phyloP scores from a whole-genome alignment of 345 rosid species.

The Nasturtium officinale region DNA sequence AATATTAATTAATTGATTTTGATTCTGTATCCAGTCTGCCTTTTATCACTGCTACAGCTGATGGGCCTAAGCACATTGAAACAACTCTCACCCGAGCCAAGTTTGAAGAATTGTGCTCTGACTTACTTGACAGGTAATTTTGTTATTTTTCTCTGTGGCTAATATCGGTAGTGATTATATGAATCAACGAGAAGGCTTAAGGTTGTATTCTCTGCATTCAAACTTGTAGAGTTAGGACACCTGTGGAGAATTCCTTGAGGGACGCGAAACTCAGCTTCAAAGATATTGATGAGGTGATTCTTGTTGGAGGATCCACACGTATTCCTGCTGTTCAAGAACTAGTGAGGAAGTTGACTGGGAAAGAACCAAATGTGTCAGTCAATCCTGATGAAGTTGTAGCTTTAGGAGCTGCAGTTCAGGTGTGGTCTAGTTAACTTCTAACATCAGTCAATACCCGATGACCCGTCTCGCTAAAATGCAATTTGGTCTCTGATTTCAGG shows the following conservation, averaged over 20 bases:
- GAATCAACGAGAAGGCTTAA: neutral
- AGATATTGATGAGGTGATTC: conserved; percentile 92
- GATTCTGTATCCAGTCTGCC: conserved; percentile 64
- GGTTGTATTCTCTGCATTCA: neutral
- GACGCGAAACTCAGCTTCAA: conserved; percentile 88
- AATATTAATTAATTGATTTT: neutral
- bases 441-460: neutral
- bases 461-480: neutral
- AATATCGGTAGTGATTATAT: neutral
- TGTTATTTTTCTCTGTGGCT: neutral
- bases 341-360: conserved; percentile 86
- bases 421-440: conserved; percentile 26
- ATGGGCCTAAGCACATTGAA: conserved; percentile 98
- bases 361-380: conserved; percentile 93
- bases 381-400: conserved; percentile 99
- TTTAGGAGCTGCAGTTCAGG: conserved; percentile 99
- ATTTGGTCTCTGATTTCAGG: conserved; percentile 46
- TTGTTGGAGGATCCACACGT: conserved; percentile 98
- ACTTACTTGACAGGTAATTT: conserved; percentile 81
- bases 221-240: conserved; percentile 67
- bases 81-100: conserved; percentile 88
- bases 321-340: conserved; percentile 97
- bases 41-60: conserved; percentile 96
- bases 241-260: conserved; percentile 80
- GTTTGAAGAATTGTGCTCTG: conserved; percentile 90